These are phyloP conservation scores for Macrophomina tecta DNA, from an alignment of 2,329 filamentous ascomycete genomes.

Conservation along the genomic window DNA sequence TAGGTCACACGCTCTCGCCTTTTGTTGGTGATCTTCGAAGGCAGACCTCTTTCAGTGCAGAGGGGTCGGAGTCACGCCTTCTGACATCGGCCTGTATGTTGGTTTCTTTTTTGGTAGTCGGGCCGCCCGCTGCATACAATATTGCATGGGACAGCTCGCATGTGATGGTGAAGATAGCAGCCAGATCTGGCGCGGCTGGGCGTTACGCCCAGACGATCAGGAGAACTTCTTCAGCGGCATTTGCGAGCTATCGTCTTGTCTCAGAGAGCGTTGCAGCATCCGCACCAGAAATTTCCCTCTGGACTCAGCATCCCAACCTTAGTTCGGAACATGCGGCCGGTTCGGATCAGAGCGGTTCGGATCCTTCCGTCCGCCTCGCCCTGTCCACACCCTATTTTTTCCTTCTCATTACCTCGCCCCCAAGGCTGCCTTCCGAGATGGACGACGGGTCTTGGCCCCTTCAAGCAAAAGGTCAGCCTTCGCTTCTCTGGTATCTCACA, in stretches of 20 bases:
- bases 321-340: conserved; percentile 7
- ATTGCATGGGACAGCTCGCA: conserved; percentile 1
- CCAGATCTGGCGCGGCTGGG: neutral
- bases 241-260: neutral
- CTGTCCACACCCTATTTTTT: conserved; percentile 6
- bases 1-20: too few relatives aligned
- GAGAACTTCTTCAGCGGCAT: neutral
- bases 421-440: neutral
- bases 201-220: neutral
- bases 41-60: neutral
- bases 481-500: neutral
- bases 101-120: neutral
- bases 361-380: conserved; percentile 10
- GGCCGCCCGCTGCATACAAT: neutral
- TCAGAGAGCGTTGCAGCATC: neutral
- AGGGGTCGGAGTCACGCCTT: neutral
- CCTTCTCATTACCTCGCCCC: neutral
- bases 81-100: neutral
- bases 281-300: neutral
- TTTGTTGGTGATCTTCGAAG: neutral
- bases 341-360: conserved; percentile 3
- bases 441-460: neutral
- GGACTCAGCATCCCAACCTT: neutral
- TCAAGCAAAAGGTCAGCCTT: neutral
- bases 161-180: neutral